Evolutionary conservation across 163 green algal genomes (phyloP).

Genomic region (Volvox carteri): DNA sequence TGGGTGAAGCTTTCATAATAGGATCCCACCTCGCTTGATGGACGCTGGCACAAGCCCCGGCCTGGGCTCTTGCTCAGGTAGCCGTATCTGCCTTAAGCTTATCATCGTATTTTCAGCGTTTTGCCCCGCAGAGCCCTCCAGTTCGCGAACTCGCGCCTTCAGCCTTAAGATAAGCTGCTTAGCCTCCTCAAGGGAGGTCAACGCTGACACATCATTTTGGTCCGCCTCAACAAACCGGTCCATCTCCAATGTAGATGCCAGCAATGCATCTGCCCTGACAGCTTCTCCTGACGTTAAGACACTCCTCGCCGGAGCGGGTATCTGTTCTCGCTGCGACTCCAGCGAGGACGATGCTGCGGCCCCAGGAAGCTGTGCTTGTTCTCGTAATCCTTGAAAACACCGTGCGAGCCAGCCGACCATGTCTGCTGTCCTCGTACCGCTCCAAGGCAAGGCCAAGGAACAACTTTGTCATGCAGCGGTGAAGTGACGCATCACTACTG

Average conservation of each 20-base stretch:
- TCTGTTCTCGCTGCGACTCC: background rate
- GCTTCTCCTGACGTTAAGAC: background rate
- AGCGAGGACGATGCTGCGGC: background rate
- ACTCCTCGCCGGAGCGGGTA: background rate
- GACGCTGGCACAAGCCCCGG: background rate
- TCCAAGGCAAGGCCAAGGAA: background rate
- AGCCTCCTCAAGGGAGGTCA: slow-evolving; percentile 10
- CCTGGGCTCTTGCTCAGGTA: background rate
- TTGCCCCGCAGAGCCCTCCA: slow-evolving; percentile 15
- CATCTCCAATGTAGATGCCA: background rate
- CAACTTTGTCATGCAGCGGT: background rate
- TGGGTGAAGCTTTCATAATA: background rate
- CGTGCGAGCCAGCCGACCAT: slow-evolving; percentile 16
- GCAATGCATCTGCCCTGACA: background rate
- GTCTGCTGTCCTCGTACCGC: background rate
- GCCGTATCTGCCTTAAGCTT: background rate
- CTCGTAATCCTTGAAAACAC: background rate
- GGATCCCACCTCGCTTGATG: background rate
- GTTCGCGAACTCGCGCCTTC: background rate
- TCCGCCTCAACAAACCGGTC: slow-evolving; percentile 19
- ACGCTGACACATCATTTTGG: background rate
- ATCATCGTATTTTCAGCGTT: background rate
- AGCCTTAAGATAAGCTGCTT: background rate
- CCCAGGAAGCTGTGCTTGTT: background rate
- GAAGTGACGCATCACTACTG: background rate